These are phyloP conservation scores for Auricularia auricula-judae DNA, from an alignment of 768 basidiomycete species.

Conservation along the genomic window DNA sequence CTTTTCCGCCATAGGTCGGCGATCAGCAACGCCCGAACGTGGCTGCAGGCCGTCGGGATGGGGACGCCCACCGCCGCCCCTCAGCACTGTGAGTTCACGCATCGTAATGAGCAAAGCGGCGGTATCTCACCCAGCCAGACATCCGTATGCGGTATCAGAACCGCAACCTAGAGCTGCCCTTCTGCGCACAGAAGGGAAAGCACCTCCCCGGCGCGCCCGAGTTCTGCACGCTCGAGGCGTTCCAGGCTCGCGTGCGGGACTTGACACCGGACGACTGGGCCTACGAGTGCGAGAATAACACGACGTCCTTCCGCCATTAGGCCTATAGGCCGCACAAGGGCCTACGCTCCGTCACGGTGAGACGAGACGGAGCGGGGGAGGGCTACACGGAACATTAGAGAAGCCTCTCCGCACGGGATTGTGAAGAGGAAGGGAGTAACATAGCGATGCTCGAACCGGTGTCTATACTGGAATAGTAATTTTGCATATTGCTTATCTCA, in stretches of 20 bases:
- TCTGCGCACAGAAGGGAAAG: conserved; percentile 54
- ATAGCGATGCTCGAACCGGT: too few relatives aligned
- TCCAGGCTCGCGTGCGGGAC: conserved; percentile 48
- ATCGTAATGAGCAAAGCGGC: background rate
- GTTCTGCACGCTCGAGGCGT: conserved; percentile 59
- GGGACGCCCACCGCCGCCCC: background rate
- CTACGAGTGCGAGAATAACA: conserved; percentile 35
- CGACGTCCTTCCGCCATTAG: background rate
- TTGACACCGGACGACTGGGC: conserved; percentile 59
- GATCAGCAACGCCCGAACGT: background rate
- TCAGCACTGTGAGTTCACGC: conserved; percentile 1
- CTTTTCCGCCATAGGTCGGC: conserved; percentile 38
- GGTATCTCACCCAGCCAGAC: conserved; percentile 22
- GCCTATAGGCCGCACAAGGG: background rate
- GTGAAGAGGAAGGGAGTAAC: too few relatives aligned
- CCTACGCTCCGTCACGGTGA: too few relatives aligned
- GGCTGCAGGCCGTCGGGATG: background rate
- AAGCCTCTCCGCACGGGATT: too few relatives aligned
- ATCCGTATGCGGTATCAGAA: conserved; percentile 75
- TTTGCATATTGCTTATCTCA: too few relatives aligned
- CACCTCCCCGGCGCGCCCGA: conserved; percentile 62
- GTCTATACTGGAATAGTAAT: too few relatives aligned
- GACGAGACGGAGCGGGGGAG: too few relatives aligned
- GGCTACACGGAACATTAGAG: too few relatives aligned
- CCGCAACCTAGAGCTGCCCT: conserved; percentile 46